Conservation (phyloP, 2,329 filamentous ascomycete genomes). For the Berkeleyomyces basicola region DNA sequence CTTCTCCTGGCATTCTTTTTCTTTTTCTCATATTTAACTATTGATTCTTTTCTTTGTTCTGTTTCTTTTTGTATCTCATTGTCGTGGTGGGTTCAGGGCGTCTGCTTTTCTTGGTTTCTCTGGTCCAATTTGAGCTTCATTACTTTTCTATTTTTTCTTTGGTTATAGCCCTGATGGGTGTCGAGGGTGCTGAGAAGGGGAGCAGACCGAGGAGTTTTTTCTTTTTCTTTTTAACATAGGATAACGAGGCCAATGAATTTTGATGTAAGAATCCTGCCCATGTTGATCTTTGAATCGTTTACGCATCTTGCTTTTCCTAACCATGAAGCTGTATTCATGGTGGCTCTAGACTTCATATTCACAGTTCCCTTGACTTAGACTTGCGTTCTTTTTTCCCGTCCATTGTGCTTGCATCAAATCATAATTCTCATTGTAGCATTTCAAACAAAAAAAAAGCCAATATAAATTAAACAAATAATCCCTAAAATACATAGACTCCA, state of each 20-base stretch:
- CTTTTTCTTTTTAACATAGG: background rate
- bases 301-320: background rate
- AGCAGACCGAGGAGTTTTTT: background rate
- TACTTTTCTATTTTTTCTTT: background rate
- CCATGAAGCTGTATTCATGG: background rate
- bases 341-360: background rate
- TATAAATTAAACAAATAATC: constrained; percentile 3
- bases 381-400: no score
- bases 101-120: background rate
- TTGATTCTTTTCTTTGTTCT: background rate
- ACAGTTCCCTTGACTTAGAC: background rate
- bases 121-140: constrained; percentile 6
- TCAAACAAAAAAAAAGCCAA: constrained; percentile 1
- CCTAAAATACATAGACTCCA: constrained; percentile 7
- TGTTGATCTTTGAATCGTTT: background rate
- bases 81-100: background rate
- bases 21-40: background rate
- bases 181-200: background rate
- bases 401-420: background rate
- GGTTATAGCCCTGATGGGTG: background rate
- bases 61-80: background rate
- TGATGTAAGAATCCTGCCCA: background rate
- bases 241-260: background rate
- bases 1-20: background rate
- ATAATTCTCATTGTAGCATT: background rate